Evolutionary conservation across 2,329 filamentous ascomycete genomes (phyloP), one percentile per base, ranked within the genome.

Genomic region (Nakataea oryzae): DNA sequence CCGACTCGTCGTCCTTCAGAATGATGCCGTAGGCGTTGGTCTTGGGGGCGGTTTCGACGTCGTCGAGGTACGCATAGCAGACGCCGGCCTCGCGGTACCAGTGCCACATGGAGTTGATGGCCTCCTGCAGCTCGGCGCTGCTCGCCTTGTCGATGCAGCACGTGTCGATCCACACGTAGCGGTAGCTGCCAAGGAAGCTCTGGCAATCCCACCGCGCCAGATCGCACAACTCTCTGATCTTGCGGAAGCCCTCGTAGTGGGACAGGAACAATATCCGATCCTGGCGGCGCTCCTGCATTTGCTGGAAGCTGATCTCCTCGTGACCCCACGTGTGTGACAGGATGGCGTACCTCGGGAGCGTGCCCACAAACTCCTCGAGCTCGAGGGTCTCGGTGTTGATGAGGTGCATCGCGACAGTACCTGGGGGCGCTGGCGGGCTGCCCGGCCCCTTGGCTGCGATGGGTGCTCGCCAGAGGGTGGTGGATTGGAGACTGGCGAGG

Each of bases 141-240:
- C 60, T 61, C 1, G 60, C 28, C 59, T 68, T 68, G 63, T 67
- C 62, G 59, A 68, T 67, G 58, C 65, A 68, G 64, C 66, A 67
- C 1, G 64, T 66, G 57, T 67, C 66, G 24, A 68, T 26, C 65
- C 66, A 67, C 24, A 64, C 50, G 56, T 66, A 65, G 7, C 28
- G 8, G 26, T 57, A 32, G 27, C 61, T 21, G 54, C 8, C 32
- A 0, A n/a, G n/a, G n/a, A n/a, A n/a, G n/a, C n/a, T n/a, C n/a
- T n/a, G n/a, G n/a, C n/a, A n/a, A n/a, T n/a, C n/a, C n/a, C n/a
- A n/a, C 21, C 14, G 17, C 3, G 65, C 63, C 29, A 63, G 3
- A 14, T 13, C 3, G 21, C 57, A 62, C 1, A 56, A 27, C 1
- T 34, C 26, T 3, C 21, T 8, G 17, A 65, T 63, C 59, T 67